A percentile compares a stretch with the other conserved stretches of the same genome.
Conservation (phyloP, 2,329 filamentous ascomycete genomes). For the Epicoccum nigrum region DNA sequence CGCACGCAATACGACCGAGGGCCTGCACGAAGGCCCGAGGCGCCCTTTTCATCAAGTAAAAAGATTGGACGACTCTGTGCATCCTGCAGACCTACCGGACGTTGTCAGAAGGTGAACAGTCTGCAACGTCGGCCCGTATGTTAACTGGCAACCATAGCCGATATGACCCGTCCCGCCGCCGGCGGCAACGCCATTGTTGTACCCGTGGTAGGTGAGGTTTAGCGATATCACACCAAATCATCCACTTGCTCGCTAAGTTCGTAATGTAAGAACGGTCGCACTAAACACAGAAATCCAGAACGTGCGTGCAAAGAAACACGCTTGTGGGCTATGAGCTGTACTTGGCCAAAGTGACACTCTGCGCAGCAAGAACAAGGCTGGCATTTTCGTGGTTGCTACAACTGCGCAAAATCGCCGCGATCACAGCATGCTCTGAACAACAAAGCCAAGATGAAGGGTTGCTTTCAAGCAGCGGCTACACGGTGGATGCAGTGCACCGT, state of each 20-base stretch:
- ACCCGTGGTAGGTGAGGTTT: neutral
- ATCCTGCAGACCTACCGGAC: constrained; percentile 5
- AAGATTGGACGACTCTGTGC: constrained; percentile 1
- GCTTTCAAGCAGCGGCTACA: no score
- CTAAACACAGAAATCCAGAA: neutral
- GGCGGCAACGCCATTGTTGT: neutral
- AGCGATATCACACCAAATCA: neutral
- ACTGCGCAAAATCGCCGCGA: no score
- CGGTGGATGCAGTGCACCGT: no score
- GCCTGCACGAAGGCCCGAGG: constrained; percentile 11
- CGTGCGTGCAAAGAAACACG: neutral
- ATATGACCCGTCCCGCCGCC: neutral
- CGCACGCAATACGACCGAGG: constrained; percentile 6
- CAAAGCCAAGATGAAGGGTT: no score
- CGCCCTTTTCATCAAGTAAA: neutral
- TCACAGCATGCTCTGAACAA: no score
- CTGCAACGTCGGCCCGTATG: constrained; percentile 8
- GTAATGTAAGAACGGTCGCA: no score
- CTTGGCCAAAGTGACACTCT: no score
- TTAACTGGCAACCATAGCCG: constrained; percentile 4
- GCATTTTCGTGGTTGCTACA: no score
- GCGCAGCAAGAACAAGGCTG: no score
- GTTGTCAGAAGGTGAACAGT: neutral
- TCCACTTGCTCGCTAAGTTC: no score
- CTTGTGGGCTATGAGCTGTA: no score